Conservation (phyloP, 2,329 filamentous ascomycete genomes). For the Calonectria ilicicola region DNA sequence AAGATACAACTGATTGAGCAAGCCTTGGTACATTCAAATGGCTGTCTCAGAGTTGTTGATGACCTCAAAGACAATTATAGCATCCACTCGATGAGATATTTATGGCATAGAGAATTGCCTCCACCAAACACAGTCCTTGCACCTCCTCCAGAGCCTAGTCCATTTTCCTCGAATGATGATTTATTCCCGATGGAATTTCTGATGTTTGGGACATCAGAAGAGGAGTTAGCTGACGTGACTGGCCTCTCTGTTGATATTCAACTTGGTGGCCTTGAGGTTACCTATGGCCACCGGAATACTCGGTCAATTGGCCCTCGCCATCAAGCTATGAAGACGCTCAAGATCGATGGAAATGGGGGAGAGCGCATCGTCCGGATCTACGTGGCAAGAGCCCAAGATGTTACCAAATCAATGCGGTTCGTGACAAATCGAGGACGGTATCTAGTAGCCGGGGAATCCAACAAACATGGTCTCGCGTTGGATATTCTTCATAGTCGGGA, state of each 20-base stretch:
- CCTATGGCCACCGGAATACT: neutral
- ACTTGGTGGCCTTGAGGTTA: slow-evolving; percentile 15
- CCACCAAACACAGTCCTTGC: neutral
- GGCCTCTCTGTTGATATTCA: neutral
- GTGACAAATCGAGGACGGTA: slow-evolving; percentile 4
- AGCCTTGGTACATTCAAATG: neutral
- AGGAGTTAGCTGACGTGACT: neutral
- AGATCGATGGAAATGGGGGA: neutral
- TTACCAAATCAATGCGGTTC: neutral
- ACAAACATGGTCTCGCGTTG: neutral
- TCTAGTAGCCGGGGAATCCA: neutral
- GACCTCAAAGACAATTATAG: neutral
- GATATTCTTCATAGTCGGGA: neutral
- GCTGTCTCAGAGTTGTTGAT: neutral
- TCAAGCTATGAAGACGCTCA: neutral
- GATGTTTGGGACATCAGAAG: slow-evolving; percentile 9
- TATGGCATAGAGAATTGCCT: slow-evolving; percentile 11
- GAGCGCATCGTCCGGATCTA: neutral
- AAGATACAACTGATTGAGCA: neutral
- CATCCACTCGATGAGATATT: neutral
- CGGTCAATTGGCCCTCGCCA: slow-evolving; percentile 5
- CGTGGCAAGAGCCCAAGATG: neutral
- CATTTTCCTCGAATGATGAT: neutral
- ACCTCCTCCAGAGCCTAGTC: neutral
- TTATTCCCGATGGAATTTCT: slow-evolving; percentile 5